phyloP scores from a whole-genome alignment of 2,329 filamentous ascomycete species.

The Scedosporium aurantiacum region DNA sequence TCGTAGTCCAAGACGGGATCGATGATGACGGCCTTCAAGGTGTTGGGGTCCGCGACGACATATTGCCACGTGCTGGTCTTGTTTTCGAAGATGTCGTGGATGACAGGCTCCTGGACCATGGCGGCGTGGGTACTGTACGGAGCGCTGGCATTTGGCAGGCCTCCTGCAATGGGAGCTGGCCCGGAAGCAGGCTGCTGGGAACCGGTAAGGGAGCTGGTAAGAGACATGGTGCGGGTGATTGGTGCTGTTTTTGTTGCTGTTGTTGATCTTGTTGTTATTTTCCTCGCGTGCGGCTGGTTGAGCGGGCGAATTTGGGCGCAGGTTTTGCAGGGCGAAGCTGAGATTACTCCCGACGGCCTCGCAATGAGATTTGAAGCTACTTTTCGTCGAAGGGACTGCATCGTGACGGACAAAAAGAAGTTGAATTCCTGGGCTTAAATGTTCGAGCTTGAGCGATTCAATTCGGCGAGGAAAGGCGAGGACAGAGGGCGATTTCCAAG shows the following conservation, averaged over 20 bases:
- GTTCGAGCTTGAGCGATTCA: no score
- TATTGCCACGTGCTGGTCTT: constrained; percentile 48
- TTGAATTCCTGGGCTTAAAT: no score
- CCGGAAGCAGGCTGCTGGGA: no score
- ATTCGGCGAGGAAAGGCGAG: no score
- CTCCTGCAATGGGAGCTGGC: no score
- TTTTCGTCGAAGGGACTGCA: not conserved
- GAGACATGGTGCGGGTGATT: no score
- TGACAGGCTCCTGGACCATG: constrained; percentile 17
- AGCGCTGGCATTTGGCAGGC: no score
- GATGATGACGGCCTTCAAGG: constrained; percentile 41
- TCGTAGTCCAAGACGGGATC: constrained; percentile 52
- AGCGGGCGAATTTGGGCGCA: not conserved
- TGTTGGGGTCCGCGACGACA: constrained; percentile 42
- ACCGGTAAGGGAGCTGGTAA: no score
- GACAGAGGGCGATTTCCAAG: no score
- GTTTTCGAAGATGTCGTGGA: constrained; percentile 28
- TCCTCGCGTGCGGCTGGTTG: not conserved
- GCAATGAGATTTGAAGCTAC: not conserved
- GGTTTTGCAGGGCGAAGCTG: not conserved
- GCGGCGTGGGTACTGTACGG: not conserved
- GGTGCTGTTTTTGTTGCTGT: not conserved
- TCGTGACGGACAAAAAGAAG: not conserved
- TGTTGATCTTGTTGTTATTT: not conserved
- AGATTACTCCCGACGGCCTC: not conserved